Evolutionary conservation across 2,329 filamentous ascomycete genomes (phyloP), one percentile per base, ranked within the genome.

Genomic region (Orbilia ellipsospora): DNA sequence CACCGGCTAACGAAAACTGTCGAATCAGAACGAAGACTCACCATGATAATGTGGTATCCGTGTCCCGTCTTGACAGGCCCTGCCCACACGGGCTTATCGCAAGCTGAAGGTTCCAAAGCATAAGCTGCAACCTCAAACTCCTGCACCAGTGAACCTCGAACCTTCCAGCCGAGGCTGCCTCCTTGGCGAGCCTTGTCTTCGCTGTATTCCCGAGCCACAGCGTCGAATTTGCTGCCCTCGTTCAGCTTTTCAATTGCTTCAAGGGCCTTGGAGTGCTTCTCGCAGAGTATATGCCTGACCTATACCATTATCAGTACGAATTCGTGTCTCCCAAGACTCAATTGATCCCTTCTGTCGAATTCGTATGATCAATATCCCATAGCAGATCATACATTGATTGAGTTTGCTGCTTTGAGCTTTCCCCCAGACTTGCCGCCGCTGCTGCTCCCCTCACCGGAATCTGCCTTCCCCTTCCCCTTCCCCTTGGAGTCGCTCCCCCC

Each of bases 131-230:
- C 70, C 48, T 79, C 78, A 65, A 80, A 80, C 20, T 77, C 79
- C 54, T 78, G 77, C 12, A 80, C 63, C 36, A 79, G 56, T 23
- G 77, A 76, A 15, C 79, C 79, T 0, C 79, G 77, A 23, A 64
- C 72, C 74, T 80, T 78, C 79, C 79, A 80, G 0, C 79, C 79
- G 18, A 80, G 50, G 18, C 77, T 77, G 23, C 79, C 79, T 15
- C 79, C 79, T 56, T 79, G 78, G 8, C 79, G 60, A 5, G 79
- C 79, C 51, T 80, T 80, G 50, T 80, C 79, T 52, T 80, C 77
- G 23, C 75, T 78, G 55, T 79, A 64, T 42, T 80, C 79, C 40
- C 79, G 62, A 50, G 79, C 79, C 10, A 80, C 73, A 0, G 77
- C 74, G 36, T 80, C 79, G 36, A 80, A 80, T 40, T 78, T 78